Evolutionary conservation across 257 asterid genomes (phyloP).

Genomic region (Solanum boliviense): DNA sequence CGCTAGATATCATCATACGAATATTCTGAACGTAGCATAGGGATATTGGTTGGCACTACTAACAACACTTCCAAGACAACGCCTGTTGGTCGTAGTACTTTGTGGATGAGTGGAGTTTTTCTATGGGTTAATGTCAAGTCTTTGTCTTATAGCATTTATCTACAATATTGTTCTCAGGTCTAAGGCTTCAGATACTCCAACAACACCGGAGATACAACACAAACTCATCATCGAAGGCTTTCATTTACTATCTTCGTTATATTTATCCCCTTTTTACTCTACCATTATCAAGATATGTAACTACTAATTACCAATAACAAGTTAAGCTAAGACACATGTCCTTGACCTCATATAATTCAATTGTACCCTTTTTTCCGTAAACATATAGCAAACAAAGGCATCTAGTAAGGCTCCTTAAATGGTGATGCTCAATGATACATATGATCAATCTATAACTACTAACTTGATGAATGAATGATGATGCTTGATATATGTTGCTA

Average conservation of each 20-base stretch:
- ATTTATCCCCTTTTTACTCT: no score
- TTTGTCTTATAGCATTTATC: no score
- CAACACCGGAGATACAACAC: no score
- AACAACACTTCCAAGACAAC: neutral
- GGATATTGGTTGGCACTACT: neutral
- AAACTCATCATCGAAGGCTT: no score
- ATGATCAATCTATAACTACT: slow-evolving; percentile 15
- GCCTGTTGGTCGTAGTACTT: neutral
- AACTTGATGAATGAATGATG: neutral
- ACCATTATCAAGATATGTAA: no score
- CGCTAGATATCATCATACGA: neutral
- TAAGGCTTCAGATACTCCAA: no score
- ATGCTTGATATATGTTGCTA: neutral
- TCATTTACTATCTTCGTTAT: no score
- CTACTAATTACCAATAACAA: no score
- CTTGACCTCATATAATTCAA: neutral
- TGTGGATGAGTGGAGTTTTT: neutral
- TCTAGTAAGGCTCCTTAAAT: neutral
- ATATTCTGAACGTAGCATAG: neutral
- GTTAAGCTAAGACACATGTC: no score
- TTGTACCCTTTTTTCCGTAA: neutral
- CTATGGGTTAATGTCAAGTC: no score
- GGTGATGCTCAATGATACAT: slow-evolving; percentile 17
- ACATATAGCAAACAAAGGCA: neutral
- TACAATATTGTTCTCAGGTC: no score